Conservation (phyloP, 2,329 filamentous ascomycete species). For the Ophiostoma novo-ulmi region DNA sequence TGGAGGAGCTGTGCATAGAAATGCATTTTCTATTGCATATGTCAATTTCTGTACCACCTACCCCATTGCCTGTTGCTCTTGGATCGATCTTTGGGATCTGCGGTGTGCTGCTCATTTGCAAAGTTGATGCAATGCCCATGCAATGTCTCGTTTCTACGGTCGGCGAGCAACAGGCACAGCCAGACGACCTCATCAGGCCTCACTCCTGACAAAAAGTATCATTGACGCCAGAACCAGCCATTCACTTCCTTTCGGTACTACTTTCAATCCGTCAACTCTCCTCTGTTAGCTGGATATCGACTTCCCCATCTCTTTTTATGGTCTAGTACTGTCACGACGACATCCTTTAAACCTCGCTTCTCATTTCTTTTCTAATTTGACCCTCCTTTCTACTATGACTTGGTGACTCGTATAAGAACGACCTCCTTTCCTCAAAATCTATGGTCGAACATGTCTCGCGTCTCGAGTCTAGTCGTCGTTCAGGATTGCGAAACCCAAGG, state of each 20-base stretch:
- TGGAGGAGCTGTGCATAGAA: not conserved
- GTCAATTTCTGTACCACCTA: too few relatives aligned
- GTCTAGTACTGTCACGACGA: too few relatives aligned
- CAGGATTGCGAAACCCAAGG: constrained; percentile 36
- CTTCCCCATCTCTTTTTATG: too few relatives aligned
- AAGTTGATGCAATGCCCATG: too few relatives aligned
- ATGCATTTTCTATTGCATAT: not conserved
- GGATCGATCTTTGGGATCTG: too few relatives aligned
- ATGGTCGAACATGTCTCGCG: constrained; percentile 31
- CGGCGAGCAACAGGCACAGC: not conserved
- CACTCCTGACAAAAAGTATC: not conserved
- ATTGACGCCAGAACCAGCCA: not conserved
- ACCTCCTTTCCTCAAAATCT: constrained; percentile 17
- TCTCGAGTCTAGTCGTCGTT: constrained; percentile 29
- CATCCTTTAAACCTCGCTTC: not conserved
- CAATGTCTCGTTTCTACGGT: too few relatives aligned
- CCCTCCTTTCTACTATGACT: not conserved
- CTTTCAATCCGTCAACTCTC: too few relatives aligned
- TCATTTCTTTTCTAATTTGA: not conserved
- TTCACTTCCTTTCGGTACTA: too few relatives aligned
- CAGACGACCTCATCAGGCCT: not conserved
- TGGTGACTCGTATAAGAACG: not conserved
- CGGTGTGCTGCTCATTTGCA: too few relatives aligned
- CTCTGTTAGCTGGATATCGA: too few relatives aligned
- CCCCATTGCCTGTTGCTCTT: too few relatives aligned